Percentiles rank a stretch among this genome's conserved stretches.
phyloP scores from a whole-genome alignment of 768 basidiomycete genomes.

The Hemileccinum rubropunctum region DNA sequence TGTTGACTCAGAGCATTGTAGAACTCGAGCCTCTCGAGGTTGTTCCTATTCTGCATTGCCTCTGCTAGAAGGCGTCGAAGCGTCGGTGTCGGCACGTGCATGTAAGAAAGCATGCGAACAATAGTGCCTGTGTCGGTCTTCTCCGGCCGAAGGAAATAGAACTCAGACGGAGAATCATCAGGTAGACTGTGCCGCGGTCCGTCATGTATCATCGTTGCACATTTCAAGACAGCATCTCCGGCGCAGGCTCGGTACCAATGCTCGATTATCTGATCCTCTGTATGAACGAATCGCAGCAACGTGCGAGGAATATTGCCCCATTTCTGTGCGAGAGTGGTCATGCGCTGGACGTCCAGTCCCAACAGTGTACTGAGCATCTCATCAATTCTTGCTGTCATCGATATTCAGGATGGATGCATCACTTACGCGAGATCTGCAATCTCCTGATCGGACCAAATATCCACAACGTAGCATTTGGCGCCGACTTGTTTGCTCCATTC shows the following conservation, averaged over 20 bases:
- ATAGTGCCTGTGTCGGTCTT: neutral
- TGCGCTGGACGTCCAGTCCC: neutral
- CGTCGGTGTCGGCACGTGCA: neutral
- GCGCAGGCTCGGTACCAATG: too few species aligned
- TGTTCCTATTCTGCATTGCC: neutral
- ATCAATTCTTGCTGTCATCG: neutral
- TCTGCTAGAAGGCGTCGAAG: neutral
- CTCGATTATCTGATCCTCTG: too few species aligned
- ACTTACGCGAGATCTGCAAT: neutral
- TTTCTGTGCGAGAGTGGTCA: neutral
- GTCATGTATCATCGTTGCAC: too few species aligned
- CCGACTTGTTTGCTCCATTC: neutral
- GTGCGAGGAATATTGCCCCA: neutral
- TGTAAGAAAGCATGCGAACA: neutral
- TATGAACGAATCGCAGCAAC: too few species aligned
- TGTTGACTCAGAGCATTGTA: too few species aligned
- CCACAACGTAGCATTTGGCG: neutral
- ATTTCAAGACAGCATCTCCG: too few species aligned
- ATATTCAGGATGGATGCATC: neutral
- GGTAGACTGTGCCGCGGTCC: too few species aligned
- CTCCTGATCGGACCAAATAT: neutral
- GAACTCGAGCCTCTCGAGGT: too few species aligned
- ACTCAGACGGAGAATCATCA: neutral
- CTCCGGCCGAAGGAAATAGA: neutral
- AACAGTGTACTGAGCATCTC: neutral